Evolutionary conservation across 108 stramenopile genomes (phyloP), one percentile per base, ranked within the genome.

Genomic region (Skeletonema potamos): DNA sequence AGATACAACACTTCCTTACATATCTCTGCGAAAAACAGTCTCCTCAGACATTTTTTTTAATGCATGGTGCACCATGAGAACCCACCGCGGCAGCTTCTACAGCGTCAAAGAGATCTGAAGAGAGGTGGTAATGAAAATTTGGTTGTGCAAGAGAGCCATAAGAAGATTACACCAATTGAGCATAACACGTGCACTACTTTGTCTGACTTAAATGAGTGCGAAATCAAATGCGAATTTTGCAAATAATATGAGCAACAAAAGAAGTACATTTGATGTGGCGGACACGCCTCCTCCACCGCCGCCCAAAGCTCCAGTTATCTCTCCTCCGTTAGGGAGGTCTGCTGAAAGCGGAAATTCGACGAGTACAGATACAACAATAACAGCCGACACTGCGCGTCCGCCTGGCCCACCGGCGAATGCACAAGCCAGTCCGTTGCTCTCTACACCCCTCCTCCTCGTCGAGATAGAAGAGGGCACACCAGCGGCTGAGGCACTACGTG

Each of bases 381-480:
- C 10, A 6, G 6, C 34, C 36, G 6, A 9, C 10, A 30, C 13
- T 18, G 17, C 62, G 10, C 62, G n/a, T 18, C 33, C 62, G 10
- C 62, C 62, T n/a, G n/a, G n/a, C 4, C 58, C 58, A 13, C 33
- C 58, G 18, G 15, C 33, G 15, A 11, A 6, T 30, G 28, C 8
- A 17, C 36, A 30, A 34, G 13, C 56, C 22, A 59, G 58, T 29
- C 13, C 44, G 36, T 26, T 71, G 10, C 28, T 62, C 26, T 58
- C 72, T 12, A 48, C 72, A 18, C 76, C 68, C 28, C 55, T 77
- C 39, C 22, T 51, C 20, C 36, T 77, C 17, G 51, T 77, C 2
- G 82, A 78, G 68, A 89, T 92, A 75, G 85, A 84, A 22, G 89
- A 91, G 9, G 87, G 85, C 34, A 92, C 89, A 12, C 90, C 90